A percentile compares a stretch with the other conserved stretches of the same genome.
phyloP scores from a whole-genome alignment of 176 grass and related monocot genomes.

The Carex littledalei region DNA sequence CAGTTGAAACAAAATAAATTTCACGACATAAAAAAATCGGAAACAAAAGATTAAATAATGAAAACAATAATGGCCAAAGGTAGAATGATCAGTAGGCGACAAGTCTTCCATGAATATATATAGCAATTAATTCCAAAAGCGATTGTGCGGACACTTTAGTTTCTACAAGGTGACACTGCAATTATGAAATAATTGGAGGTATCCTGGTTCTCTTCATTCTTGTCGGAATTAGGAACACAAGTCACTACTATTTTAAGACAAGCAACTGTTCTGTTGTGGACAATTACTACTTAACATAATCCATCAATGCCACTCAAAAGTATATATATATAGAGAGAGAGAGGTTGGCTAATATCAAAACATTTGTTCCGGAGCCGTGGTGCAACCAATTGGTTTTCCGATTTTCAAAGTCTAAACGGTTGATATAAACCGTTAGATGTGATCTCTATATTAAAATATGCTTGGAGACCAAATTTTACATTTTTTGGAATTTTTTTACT shows the following conservation, averaged over 20 bases:
- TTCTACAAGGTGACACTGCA: background rate
- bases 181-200: background rate
- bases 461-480: too few species aligned
- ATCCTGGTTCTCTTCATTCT: background rate
- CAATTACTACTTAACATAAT: background rate
- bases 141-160: background rate
- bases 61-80: background rate
- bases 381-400: too few species aligned
- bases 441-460: too few species aligned
- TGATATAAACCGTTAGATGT: too few species aligned
- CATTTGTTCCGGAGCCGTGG: too few species aligned
- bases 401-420: too few species aligned
- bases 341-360: too few species aligned
- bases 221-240: background rate
- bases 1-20: slow-evolving; percentile 10
- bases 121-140: background rate
- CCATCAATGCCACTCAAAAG: background rate
- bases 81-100: background rate
- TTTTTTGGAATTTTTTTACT: too few species aligned
- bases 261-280: background rate
- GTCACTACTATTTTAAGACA: background rate
- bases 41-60: background rate
- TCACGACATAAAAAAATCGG: background rate
- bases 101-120: background rate
- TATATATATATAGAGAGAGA: background rate